Conservation (phyloP, 140 eudicot genomes). For the Eryngium alpinum region DNA sequence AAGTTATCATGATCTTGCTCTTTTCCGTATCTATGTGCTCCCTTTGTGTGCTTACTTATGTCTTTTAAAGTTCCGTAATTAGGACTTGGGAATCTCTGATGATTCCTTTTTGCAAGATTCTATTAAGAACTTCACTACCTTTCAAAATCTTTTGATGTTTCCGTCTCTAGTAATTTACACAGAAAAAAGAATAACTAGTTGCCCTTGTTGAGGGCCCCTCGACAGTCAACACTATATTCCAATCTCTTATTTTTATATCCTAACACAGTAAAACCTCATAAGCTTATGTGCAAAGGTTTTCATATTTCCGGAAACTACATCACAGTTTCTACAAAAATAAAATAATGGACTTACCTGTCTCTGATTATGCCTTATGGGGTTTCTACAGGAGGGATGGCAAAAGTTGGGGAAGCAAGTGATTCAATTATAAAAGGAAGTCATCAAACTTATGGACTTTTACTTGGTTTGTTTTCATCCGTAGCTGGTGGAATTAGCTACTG, state of each 20-base stretch:
- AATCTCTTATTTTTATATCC: not conserved
- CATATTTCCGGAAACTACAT: not conserved
- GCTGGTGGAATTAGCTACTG: conserved; percentile 62
- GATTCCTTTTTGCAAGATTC: not conserved
- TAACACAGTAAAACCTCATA: not conserved
- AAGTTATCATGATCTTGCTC: not conserved
- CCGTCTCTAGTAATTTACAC: not conserved
- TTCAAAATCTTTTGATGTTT: not conserved
- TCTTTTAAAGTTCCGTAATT: not conserved
- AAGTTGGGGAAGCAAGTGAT: conserved; percentile 28
- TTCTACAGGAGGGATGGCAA: conserved; percentile 26
- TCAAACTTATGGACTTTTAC: conserved; percentile 40
- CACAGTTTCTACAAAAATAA: not conserved
- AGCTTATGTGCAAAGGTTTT: not conserved
- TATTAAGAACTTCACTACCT: too few relatives aligned
- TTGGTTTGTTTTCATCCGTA: conserved; percentile 57
- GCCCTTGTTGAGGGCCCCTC: not conserved
- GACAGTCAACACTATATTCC: not conserved
- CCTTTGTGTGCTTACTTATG: not conserved
- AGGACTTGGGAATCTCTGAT: not conserved
- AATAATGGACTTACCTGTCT: not conserved
- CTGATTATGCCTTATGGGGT: conserved; percentile 6
- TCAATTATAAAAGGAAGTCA: conserved; percentile 25
- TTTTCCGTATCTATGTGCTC: not conserved
- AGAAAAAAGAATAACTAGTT: not conserved